phyloP scores from a whole-genome alignment of 2,329 filamentous ascomycete genomes.

The Ophiostoma fasciatum region DNA sequence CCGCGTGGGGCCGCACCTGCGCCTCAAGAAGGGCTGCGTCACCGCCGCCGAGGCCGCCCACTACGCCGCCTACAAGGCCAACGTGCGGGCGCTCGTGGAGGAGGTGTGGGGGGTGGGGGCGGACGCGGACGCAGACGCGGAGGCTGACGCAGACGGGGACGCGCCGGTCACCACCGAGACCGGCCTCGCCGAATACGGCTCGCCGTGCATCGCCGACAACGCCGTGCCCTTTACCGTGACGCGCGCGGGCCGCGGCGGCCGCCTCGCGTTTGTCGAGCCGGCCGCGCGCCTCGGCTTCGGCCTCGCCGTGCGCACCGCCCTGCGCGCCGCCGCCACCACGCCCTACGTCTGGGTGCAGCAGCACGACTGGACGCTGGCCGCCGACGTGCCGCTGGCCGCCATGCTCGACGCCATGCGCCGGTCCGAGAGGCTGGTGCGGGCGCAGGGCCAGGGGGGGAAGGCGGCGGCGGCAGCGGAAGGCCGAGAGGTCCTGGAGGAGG shows the following conservation, averaged over 20 bases:
- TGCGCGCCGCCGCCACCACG: conserved; percentile 29
- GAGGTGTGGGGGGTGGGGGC: conserved; percentile 3
- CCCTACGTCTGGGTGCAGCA: conserved; percentile 43
- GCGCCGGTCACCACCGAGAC: not conserved
- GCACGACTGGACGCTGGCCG: conserved; percentile 38
- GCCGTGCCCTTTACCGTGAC: conserved; percentile 22
- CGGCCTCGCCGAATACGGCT: conserved; percentile 34
- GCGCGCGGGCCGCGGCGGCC: conserved; percentile 18
- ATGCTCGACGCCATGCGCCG: conserved; percentile 31
- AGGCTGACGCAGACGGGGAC: too few species aligned
- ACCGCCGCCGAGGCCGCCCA: conserved; percentile 27
- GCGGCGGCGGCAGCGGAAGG: not conserved
- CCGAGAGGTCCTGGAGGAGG: not conserved
- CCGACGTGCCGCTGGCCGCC: conserved; percentile 27
- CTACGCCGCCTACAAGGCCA: conserved; percentile 30
- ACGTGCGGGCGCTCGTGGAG: conserved; percentile 28
- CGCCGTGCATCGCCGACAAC: conserved; percentile 16
- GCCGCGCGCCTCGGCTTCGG: conserved; percentile 34
- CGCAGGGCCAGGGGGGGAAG: not conserved
- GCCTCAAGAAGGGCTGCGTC: conserved; percentile 39
- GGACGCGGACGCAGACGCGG: not conserved
- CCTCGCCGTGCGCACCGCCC: conserved; percentile 35
- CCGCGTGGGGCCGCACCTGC: conserved; percentile 24
- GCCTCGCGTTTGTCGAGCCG: conserved; percentile 34
- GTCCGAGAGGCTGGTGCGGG: conserved; percentile 11